A percentile compares a stretch with the other conserved stretches of the same genome.
Evolutionary conservation across 1,284 basidiomycete genomes (phyloP).

Genomic region (Fistulina hepatica): DNA sequence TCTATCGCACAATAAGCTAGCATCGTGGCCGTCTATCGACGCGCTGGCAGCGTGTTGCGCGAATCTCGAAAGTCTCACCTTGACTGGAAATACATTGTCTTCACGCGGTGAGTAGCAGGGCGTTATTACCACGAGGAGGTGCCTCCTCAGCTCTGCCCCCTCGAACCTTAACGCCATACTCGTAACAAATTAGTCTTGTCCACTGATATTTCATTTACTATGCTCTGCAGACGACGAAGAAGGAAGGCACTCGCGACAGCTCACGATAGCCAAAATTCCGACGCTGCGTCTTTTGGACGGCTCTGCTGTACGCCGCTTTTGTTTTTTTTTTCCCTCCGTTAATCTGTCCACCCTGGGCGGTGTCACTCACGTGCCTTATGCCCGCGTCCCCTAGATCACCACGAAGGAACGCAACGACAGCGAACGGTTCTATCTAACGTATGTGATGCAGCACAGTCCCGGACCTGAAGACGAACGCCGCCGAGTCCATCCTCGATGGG

Average conservation of each 20-base stretch:
- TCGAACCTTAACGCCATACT: too few species aligned
- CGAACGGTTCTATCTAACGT: conserved; percentile 76
- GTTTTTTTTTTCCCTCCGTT: conserved; percentile 6
- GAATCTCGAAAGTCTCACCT: conserved; percentile 42
- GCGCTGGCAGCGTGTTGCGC: conserved; percentile 58
- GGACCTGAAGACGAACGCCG: conserved; percentile 34
- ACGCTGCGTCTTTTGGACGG: conserved; percentile 59
- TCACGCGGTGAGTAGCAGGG: too few species aligned
- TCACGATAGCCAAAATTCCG: conserved; percentile 65
- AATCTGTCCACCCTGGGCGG: conserved; percentile 3
- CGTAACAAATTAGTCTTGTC: conserved; percentile 26
- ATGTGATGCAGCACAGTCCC: conserved; percentile 36
- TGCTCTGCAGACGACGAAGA: conserved; percentile 27
- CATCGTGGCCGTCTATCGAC: conserved; percentile 62
- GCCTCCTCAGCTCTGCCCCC: too few species aligned
- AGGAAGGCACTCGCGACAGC: conserved; percentile 43
- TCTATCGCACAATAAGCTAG: conserved; percentile 53
- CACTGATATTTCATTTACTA: conserved; percentile 9
- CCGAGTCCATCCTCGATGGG: conserved; percentile 52
- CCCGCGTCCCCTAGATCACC: conserved; percentile 61
- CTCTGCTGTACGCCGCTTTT: conserved; percentile 48
- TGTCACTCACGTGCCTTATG: too few species aligned
- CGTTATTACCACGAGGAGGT: too few species aligned
- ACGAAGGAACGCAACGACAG: conserved; percentile 71
- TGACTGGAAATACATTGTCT: conserved; percentile 56